Base-by-base conservation (phyloP, 768 basidiomycete genomes). In the Exidia glandulosa region DNA sequence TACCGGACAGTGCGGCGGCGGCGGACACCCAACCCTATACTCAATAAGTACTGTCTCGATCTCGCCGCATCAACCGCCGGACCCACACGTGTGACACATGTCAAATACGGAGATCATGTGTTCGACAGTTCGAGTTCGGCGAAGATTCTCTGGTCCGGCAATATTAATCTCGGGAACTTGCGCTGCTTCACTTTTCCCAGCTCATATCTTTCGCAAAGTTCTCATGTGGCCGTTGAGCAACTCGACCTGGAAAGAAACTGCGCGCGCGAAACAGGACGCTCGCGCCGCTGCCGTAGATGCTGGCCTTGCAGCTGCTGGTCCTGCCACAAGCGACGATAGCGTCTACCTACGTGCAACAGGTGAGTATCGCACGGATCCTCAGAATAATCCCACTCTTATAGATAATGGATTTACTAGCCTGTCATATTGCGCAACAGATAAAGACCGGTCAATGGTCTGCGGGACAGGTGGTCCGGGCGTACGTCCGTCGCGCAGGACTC, bases 401-500 rank as follows among this genome's bases (percentile, higher is more conserved):
- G 10, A 6, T 54, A 1, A 29, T 31, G 31, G 30, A 13, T 27
- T 36, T 36, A 16, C 23, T 9, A 60, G 25, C 52, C 30, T 32
- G 34, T 13, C 25, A n/a, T 19, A 70, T 70, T 30, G 68, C 69
- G 2, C 13, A 57, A n/a, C 59, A 65, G 34, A 62, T 71, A 19
- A 62, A 63, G 56, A 56, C n/a, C 13, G 34, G 61, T 25, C 55
- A 64, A n/a, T 72, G 71, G 71, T 66, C 69, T 6, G 71, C 64
- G 0, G 66, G 64, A 32, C 37, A 78, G 73, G 81, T 72, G 66
- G 75, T 69, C 72, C 79, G 68, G 25, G 77, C 76, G 12, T 71
- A 74, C 70, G 71, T 77, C 36, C 70, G 77, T 10, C 77, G 74
- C 23, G 79, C 78, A 2, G 76, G 65, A 32, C 68, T 79, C 30